Conservation (phyloP, 352 stramenopile species). For the Saprolegnia diclina region DNA sequence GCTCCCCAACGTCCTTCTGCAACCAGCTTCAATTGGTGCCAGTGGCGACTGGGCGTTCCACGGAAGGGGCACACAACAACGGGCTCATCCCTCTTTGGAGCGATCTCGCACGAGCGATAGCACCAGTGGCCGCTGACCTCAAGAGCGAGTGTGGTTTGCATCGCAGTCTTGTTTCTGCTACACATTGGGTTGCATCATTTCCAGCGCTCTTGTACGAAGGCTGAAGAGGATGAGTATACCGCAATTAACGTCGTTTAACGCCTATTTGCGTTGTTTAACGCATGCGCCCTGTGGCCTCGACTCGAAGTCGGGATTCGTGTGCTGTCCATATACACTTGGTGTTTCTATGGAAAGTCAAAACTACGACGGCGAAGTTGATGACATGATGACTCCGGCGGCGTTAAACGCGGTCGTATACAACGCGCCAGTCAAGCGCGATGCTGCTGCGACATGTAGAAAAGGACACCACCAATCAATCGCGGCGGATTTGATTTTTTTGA, state of each 20-base stretch:
- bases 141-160: neutral
- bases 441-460: neutral
- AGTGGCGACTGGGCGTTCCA: too few species aligned
- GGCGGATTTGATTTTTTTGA: neutral
- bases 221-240: neutral
- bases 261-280: too few species aligned
- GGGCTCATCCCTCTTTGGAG: too few species aligned
- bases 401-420: neutral
- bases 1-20: too few species aligned
- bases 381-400: neutral
- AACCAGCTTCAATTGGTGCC: too few species aligned
- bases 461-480: conserved; percentile 12
- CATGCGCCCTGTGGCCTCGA: too few species aligned
- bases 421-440: neutral
- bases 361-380: too few species aligned
- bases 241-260: neutral
- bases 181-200: neutral
- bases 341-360: too few species aligned
- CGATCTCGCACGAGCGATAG: too few species aligned
- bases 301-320: too few species aligned
- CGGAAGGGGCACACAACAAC: too few species aligned
- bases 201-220: neutral
- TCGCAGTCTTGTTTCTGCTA: neutral
- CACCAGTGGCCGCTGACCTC: neutral
- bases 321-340: too few species aligned